Evolutionary conservation across 2,329 filamentous ascomycete species (phyloP), one percentile per base, ranked within the genome.

Genomic region (Nemania sp.): DNA sequence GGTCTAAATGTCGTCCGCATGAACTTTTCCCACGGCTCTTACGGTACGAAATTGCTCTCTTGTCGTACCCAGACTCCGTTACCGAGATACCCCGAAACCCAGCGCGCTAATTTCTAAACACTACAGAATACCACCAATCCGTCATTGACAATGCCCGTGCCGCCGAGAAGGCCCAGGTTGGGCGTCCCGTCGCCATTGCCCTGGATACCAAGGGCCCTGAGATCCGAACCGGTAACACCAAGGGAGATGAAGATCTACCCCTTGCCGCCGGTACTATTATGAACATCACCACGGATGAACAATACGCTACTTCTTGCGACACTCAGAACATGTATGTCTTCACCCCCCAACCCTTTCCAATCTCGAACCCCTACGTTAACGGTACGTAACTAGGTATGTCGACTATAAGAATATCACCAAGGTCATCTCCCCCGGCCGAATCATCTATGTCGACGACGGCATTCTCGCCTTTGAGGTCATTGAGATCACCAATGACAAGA

Each of bases 341-440:
- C 15, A n/a, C 4, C n/a, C n/a, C n/a, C n/a, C 7, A 43, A 5
- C 22, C 47, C 4, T 35, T 35, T 2, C 27, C 29, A 84, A 96
- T 97, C 87, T 96, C 98, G 95, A 96, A 83, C 82, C 90, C 81
- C 6, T 7, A 5, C 26, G 35, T 64, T 74, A 69, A 73, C 62
- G 45, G 52, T 24, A 20, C 22, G 20, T 56, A 24, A 18, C 7
- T 38, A 95, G 93, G 90, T 98, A 94, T 79, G 92, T 98, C 78
- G 95, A 98, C 87, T 98, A 99, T 88, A 97, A 97, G 90, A 99
- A 99, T 88, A 98, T 99, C 84, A 98, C 95, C 84, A 97, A 97
- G 86, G 96, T 99, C 77, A 98, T 99, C 79, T 83, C 92, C 80
- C 86, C 89, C 68, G 96, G 95, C 79, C 94, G 96, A 78, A 91